A percentile compares a stretch with the other conserved stretches of the same genome.
Conservation (phyloP, 164 flowering plant species). For the Aristolochia californica region DNA sequence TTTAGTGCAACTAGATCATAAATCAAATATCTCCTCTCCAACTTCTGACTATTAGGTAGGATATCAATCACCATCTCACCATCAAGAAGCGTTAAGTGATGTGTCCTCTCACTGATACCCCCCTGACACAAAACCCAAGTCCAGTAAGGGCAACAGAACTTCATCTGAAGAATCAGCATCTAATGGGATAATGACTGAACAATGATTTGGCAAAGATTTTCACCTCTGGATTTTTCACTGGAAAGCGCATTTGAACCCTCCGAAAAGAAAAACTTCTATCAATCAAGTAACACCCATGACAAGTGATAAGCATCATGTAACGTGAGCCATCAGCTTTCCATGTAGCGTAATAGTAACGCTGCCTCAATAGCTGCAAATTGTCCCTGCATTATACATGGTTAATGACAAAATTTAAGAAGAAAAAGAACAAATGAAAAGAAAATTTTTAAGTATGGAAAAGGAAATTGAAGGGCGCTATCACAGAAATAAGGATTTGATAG, state of each 20-base stretch:
- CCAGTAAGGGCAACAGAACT: no score
- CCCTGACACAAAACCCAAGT: neutral
- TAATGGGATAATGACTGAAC: no score
- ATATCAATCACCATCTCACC: constrained; percentile 99
- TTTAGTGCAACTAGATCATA: constrained; percentile 88
- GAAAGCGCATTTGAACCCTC: constrained; percentile 96
- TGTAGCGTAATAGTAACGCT: constrained; percentile 96
- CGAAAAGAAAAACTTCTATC: constrained; percentile 77
- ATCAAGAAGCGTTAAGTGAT: constrained; percentile 84
- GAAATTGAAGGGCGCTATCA: neutral
- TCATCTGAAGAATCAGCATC: no score
- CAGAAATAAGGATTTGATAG: no score
- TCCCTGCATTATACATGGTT: constrained; percentile 40
- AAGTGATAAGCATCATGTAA: constrained; percentile 88
- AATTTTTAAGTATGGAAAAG: neutral
- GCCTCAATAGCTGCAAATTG: constrained; percentile 70
- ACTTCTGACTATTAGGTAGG: constrained; percentile 57
- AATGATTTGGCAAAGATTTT: constrained; percentile 2
- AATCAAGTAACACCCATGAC: constrained; percentile 85
- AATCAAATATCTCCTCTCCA: constrained; percentile 89
- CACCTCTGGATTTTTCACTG: constrained; percentile 52
- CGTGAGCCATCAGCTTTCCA: constrained; percentile 99
- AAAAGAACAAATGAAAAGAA: neutral
- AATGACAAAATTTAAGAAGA: neutral
- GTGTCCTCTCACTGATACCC: constrained; percentile 49